phyloP scores from a whole-genome alignment of 2,329 filamentous ascomycete genomes.

The Xylaria hypoxylon region DNA sequence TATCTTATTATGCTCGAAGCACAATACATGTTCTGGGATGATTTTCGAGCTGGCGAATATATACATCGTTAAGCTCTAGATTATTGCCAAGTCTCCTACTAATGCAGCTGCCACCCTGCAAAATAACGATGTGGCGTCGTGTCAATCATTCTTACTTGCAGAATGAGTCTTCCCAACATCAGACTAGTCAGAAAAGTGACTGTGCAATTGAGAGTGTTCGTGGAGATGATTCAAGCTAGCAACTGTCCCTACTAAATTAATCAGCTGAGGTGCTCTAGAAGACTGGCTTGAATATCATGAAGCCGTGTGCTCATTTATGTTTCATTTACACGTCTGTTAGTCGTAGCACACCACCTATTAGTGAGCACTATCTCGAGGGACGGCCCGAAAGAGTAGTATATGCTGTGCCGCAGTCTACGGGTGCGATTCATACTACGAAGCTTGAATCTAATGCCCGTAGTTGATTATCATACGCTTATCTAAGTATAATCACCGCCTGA shows the following conservation, averaged over 20 bases:
- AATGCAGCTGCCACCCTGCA: background rate
- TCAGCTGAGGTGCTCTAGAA: background rate
- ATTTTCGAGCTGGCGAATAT: background rate
- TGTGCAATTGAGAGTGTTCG: background rate
- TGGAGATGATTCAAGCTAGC: background rate
- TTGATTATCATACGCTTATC: conserved; percentile 11
- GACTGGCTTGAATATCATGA: background rate
- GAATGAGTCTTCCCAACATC: background rate
- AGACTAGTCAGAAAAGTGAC: background rate
- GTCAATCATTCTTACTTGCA: background rate
- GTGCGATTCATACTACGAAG: background rate
- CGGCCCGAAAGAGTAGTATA: conserved; percentile 21
- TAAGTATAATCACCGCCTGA: conserved; percentile 2
- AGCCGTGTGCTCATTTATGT: conserved; percentile 3
- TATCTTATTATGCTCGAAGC: background rate
- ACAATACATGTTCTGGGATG: background rate
- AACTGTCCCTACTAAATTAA: background rate
- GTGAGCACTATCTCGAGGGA: conserved; percentile 28
- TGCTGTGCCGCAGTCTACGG: background rate
- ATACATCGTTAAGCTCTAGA: background rate
- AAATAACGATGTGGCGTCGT: background rate
- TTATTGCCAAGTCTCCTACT: background rate
- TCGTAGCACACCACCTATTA: conserved; percentile 5
- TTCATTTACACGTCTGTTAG: background rate
- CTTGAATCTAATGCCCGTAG: background rate